Conservation (phyloP, 192 early-diverging fungal genomes). For the Dissophora ornata region DNA sequence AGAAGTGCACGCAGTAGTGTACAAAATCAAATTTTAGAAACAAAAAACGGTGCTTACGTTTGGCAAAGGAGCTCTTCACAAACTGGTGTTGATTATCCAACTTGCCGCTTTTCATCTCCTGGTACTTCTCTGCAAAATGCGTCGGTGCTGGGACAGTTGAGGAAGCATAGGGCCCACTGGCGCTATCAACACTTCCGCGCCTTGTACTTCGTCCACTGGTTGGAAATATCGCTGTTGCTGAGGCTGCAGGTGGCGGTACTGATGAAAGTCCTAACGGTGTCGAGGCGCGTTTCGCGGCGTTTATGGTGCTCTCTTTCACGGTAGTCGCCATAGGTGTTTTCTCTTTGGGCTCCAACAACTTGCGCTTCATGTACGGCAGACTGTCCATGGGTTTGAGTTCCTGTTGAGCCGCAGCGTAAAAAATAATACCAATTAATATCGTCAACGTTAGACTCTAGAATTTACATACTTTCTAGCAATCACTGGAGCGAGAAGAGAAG, state of each 20-base stretch:
- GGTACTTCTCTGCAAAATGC: conserved; percentile 6
- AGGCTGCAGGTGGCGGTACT: conserved; percentile 33
- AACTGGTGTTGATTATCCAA: conserved; percentile 60
- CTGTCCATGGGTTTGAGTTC: conserved; percentile 53
- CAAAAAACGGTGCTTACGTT: conserved; percentile 55
- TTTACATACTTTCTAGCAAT: too few relatives aligned
- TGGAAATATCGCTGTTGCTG: conserved; percentile 1
- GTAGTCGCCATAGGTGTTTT: conserved; percentile 1
- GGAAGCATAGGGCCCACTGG: conserved; percentile 21
- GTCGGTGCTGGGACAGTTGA: conserved; percentile 34
- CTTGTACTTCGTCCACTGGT: conserved; percentile 10
- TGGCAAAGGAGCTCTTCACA: conserved; percentile 67
- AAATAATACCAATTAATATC: background rate
- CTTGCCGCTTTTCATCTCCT: conserved; percentile 24
- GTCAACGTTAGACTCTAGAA: background rate
- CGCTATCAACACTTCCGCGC: conserved; percentile 31
- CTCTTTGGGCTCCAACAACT: conserved; percentile 38
- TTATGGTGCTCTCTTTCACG: background rate
- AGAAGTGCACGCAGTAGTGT: too few relatives aligned
- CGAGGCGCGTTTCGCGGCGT: conserved; percentile 17
- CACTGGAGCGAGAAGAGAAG: background rate
- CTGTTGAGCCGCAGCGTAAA: conserved; percentile 9
- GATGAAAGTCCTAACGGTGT: conserved; percentile 36
- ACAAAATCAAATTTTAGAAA: background rate
- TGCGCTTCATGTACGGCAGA: conserved; percentile 43